Conservation (phyloP, 2,329 filamentous ascomycete genomes). For the Neofusicoccum laricinum region DNA sequence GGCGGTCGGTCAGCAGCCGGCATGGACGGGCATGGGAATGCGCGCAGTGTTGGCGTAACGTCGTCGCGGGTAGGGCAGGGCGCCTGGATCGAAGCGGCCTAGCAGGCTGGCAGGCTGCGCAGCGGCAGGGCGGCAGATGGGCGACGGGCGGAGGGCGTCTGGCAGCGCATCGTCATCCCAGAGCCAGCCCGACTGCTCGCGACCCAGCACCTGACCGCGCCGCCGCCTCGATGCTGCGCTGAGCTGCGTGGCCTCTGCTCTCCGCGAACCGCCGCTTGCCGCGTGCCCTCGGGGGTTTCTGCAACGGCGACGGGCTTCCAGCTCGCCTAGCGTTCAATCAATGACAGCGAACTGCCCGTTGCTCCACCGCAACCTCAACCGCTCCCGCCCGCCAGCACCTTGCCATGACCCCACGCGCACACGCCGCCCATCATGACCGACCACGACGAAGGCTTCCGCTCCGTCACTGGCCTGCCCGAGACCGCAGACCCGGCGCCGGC, state of each 20-base stretch:
- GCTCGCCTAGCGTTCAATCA: conserved; percentile 14
- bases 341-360: conserved; percentile 15
- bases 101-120: not conserved
- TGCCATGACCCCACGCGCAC: conserved; percentile 23
- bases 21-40: too few relatives aligned
- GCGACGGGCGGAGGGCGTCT: not conserved
- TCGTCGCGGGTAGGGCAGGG: not conserved
- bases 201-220: not conserved
- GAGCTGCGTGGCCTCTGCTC: conserved; percentile 11
- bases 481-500: conserved; percentile 32
- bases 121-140: not conserved
- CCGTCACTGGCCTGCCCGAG: conserved; percentile 35
- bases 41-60: not conserved
- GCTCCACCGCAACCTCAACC: conserved; percentile 17
- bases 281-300: conserved; percentile 11
- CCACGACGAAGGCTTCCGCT: conserved; percentile 34
- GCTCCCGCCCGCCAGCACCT: conserved; percentile 5
- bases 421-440: conserved; percentile 31
- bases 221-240: not conserved
- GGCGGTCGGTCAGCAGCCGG: not conserved
- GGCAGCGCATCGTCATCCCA: not conserved
- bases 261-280: conserved; percentile 16
- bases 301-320: not conserved
- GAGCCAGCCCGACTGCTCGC: not conserved
- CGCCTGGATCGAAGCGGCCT: not conserved